phyloP scores from a whole-genome alignment of 495 filamentous ascomycete species.

The Saxophila tyrrhenica region DNA sequence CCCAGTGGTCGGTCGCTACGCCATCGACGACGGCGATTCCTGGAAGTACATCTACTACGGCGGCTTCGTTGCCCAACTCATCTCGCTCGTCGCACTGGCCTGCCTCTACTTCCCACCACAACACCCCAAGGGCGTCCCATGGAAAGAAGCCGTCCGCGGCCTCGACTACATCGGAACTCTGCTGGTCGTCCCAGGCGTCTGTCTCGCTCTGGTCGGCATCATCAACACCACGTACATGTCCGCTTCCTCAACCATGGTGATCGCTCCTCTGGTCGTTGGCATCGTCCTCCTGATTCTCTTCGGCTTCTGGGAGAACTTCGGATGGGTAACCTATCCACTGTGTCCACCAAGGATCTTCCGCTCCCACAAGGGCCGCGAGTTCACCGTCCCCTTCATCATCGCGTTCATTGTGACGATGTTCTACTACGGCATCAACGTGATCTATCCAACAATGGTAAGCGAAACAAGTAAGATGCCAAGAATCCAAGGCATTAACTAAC shows the following conservation, averaged over 20 bases:
- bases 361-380: conserved; percentile 17
- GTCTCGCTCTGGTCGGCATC: conserved; percentile 27
- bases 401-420: conserved; percentile 24
- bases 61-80: not conserved
- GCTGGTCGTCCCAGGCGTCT: conserved; percentile 26
- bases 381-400: conserved; percentile 22
- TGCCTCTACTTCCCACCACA: conserved; percentile 7
- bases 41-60: conserved; percentile 9
- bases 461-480: not conserved
- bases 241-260: conserved; percentile 2
- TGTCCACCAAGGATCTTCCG: conserved; percentile 23
- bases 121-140: conserved; percentile 2
- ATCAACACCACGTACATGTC: conserved; percentile 23
- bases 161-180: conserved; percentile 22
- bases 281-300: conserved; percentile 17
- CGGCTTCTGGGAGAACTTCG: conserved; percentile 21
- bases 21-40: conserved; percentile 13
- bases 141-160: not conserved
- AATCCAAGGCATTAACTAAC: too few species aligned
- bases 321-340: conserved; percentile 16
- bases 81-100: conserved; percentile 5
- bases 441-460: conserved; percentile 2
- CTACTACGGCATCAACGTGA: conserved; percentile 24
- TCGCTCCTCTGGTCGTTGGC: conserved; percentile 14
- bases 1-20: conserved; percentile 24